phyloP scores from a whole-genome alignment of 2,329 filamentous ascomycete genomes.

The Trichoderma sp. region DNA sequence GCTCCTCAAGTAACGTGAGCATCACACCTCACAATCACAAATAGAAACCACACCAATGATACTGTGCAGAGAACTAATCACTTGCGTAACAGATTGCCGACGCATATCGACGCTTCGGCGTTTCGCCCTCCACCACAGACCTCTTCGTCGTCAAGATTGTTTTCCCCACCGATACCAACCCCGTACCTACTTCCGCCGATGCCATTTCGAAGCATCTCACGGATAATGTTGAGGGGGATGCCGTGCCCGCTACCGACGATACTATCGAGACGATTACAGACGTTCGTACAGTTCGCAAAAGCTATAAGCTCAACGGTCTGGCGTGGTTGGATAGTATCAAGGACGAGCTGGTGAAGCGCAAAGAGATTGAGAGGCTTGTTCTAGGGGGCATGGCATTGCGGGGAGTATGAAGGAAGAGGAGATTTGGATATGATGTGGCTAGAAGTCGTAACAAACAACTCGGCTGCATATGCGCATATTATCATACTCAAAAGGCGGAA shows the following conservation, averaged over 20 bases:
- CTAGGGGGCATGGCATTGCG: conserved; percentile 70
- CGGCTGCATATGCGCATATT: no score
- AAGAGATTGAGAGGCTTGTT: conserved; percentile 65
- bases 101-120: conserved; percentile 84
- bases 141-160: conserved; percentile 82
- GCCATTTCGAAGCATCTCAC: conserved; percentile 58
- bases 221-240: conserved; percentile 59
- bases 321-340: conserved; percentile 47
- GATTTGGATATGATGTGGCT: no score
- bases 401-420: conserved; percentile 29
- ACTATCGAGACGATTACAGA: conserved; percentile 61
- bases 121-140: conserved; percentile 65
- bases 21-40: background rate
- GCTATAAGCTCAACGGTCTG: conserved; percentile 77
- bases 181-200: conserved; percentile 43
- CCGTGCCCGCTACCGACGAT: conserved; percentile 59
- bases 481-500: no score
- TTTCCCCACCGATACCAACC: conserved; percentile 43
- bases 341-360: conserved; percentile 43
- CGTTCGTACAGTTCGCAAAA: conserved; percentile 69
- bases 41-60: background rate
- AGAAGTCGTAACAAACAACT: background rate
- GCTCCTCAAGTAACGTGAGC: conserved; percentile 74
- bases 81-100: conserved; percentile 69
- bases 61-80: background rate